Conservation (phyloP, 108 stramenopile genomes). For the Cyclotella baltica region DNA sequence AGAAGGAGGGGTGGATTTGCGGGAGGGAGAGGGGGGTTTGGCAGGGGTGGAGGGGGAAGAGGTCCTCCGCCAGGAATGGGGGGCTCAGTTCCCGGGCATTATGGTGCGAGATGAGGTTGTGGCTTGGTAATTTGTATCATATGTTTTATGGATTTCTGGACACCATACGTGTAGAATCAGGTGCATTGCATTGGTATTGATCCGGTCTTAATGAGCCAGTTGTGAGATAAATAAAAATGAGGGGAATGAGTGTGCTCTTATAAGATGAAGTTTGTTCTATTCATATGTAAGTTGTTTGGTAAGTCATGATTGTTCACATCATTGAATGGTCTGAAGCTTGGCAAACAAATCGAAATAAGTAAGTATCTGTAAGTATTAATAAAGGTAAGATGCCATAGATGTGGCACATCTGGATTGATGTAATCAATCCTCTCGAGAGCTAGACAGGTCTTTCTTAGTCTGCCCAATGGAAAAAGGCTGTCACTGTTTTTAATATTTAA, state of each 20-base stretch:
- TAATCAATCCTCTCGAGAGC: neutral
- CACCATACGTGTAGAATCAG: too few relatives aligned
- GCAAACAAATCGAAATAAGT: neutral
- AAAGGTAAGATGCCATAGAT: constrained; percentile 4
- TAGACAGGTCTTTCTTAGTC: neutral
- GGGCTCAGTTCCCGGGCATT: constrained; percentile 39
- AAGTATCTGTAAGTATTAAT: constrained; percentile 12
- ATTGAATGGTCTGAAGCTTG: neutral
- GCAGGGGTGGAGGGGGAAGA: constrained; percentile 56
- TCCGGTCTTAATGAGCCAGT: too few relatives aligned
- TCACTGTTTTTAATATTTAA: too few relatives aligned
- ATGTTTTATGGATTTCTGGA: too few relatives aligned
- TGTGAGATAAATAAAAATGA: too few relatives aligned
- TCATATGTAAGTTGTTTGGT: constrained; percentile 4
- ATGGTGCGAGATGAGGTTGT: constrained; percentile 38
- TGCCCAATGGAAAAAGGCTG: too few relatives aligned
- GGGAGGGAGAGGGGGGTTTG: constrained; percentile 69
- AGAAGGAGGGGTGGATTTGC: constrained; percentile 68
- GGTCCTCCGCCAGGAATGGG: too few relatives aligned
- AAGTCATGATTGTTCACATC: neutral
- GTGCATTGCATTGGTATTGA: too few relatives aligned
- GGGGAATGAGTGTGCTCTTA: too few relatives aligned
- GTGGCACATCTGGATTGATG: neutral
- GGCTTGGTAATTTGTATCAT: too few relatives aligned
- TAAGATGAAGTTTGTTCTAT: constrained; percentile 1